These are phyloP conservation scores for Colletotrichum lupini DNA, from an alignment of 2,329 filamentous ascomycete species.

Conservation along the genomic window DNA sequence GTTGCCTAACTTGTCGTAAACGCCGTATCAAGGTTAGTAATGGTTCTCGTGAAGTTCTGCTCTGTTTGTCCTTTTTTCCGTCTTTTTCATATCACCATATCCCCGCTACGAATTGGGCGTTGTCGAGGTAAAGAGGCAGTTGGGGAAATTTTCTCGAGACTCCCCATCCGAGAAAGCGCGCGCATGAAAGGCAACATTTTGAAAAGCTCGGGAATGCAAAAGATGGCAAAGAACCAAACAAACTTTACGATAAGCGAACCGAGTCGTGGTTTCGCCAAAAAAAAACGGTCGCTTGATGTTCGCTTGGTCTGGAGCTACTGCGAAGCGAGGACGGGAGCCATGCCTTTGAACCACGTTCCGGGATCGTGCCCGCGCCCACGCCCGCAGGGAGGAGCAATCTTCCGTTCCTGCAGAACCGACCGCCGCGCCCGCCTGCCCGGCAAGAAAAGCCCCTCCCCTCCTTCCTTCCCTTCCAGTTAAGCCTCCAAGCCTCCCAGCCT, in stretches of 20 bases:
- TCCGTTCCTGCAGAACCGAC: constrained; percentile 31
- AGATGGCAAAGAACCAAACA: constrained; percentile 27
- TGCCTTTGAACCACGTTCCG: constrained; percentile 33
- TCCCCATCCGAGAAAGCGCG: background rate
- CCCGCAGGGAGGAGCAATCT: constrained; percentile 33
- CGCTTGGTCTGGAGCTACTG: constrained; percentile 49
- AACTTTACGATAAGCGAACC: constrained; percentile 37
- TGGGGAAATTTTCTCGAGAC: constrained; percentile 16
- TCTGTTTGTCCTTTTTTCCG: background rate
- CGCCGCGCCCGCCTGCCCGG: background rate
- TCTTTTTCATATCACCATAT: background rate
- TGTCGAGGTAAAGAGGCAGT: constrained; percentile 1
- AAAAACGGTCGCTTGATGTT: constrained; percentile 41
- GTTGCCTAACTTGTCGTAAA: constrained; percentile 71
- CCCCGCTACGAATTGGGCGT: constrained; percentile 4
- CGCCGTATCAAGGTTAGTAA: constrained; percentile 70
- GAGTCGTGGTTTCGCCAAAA: constrained; percentile 28
- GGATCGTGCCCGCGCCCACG: constrained; percentile 25
- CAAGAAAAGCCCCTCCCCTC: background rate
- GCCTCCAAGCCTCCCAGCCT: background rate
- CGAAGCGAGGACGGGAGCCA: constrained; percentile 46
- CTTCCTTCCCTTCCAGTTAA: background rate
- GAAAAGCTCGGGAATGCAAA: constrained; percentile 20
- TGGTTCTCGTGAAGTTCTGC: constrained; percentile 29
- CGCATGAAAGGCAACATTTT: background rate